Percentiles rank a stretch among this genome's conserved stretches.
Conservation (phyloP, 768 basidiomycete genomes). For the Kwoniella mangroviensis region DNA sequence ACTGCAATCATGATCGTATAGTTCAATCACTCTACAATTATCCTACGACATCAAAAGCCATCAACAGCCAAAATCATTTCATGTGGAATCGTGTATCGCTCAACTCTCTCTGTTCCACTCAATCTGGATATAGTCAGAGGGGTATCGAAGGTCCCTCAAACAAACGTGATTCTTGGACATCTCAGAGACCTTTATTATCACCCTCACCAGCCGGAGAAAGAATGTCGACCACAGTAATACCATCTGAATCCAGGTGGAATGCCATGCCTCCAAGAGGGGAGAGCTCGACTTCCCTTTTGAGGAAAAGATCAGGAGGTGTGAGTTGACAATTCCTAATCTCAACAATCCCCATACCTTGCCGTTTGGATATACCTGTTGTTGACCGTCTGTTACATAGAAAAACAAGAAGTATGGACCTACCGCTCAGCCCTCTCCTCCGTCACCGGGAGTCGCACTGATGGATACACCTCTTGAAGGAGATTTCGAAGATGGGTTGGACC, state of each 20-base stretch:
- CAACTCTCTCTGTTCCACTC: neutral
- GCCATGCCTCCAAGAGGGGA: neutral
- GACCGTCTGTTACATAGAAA: neutral
- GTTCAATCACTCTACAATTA: too few relatives aligned
- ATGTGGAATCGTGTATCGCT: neutral
- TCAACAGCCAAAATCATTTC: neutral
- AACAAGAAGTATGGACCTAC: neutral
- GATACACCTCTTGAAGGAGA: neutral
- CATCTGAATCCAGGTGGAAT: neutral
- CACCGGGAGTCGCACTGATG: neutral
- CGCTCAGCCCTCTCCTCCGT: neutral
- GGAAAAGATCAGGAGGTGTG: neutral
- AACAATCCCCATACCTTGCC: too few relatives aligned
- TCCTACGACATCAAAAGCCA: too few relatives aligned
- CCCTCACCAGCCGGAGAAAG: neutral
- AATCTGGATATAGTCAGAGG: neutral
- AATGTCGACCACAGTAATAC: neutral
- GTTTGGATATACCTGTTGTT: neutral
- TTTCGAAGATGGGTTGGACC: neutral
- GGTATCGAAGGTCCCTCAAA: neutral
- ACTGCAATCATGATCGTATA: too few relatives aligned
- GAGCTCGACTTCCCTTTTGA: neutral
- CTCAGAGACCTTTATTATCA: neutral
- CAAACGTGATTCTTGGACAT: neutral
- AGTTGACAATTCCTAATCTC: neutral